phyloP scores from a whole-genome alignment of 2,329 filamentous ascomycete species.

The Cryphonectria radicalis region DNA sequence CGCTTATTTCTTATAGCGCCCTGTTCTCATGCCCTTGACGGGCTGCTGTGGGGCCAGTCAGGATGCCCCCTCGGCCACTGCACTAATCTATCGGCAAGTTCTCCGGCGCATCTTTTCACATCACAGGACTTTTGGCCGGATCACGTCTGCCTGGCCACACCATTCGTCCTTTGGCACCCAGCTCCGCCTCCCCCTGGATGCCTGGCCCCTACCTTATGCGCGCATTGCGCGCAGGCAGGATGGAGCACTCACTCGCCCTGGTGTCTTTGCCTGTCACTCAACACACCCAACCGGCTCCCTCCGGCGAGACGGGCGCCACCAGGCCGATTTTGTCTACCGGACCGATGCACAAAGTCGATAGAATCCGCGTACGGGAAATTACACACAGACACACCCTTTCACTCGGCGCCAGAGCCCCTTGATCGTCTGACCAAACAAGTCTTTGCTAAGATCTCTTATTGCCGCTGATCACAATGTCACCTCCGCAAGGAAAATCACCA shows the following conservation, averaged over 20 bases:
- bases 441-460: background rate
- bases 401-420: background rate
- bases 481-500: background rate
- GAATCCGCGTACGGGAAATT: slow-evolving; percentile 11
- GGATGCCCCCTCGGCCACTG: slow-evolving; percentile 13
- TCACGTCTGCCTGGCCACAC: background rate
- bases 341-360: slow-evolving; percentile 18
- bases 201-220: background rate
- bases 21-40: background rate
- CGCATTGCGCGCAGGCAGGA: background rate
- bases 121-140: background rate
- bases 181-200: slow-evolving; percentile 5
- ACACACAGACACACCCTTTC: background rate
- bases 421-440: background rate
- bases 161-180: background rate
- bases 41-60: slow-evolving; percentile 16
- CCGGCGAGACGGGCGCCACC: background rate
- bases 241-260: background rate
- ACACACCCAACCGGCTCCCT: background rate
- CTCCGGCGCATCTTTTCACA: background rate
- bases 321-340: slow-evolving; percentile 5
- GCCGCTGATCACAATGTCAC: slow-evolving; percentile 2
- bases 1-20: background rate
- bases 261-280: background rate
- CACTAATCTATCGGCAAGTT: slow-evolving; percentile 8